These are phyloP conservation scores for Monosporascus sp. DNA, from an alignment of 2,329 filamentous ascomycete species.

Conservation along the genomic window DNA sequence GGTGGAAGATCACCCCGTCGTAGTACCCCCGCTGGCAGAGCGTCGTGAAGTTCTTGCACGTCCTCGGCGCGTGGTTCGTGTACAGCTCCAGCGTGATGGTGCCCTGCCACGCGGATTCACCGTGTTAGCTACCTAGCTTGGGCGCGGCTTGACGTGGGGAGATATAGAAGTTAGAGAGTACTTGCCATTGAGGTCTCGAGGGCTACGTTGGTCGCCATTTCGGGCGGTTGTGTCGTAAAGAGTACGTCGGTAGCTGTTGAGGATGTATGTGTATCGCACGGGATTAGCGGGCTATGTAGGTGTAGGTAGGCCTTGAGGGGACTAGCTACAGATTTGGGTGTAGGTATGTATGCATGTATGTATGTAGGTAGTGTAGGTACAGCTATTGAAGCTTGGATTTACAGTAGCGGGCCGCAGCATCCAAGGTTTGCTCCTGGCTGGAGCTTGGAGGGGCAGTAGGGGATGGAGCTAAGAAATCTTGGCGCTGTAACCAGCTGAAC, in stretches of 20 bases:
- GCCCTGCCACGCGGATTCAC: slow-evolving; percentile 49
- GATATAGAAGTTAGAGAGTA: background rate
- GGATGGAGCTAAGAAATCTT: background rate
- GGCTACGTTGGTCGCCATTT: slow-evolving; percentile 71
- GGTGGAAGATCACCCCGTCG: slow-evolving; percentile 80
- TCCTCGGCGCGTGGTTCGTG: slow-evolving; percentile 79
- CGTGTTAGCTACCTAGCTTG: no score
- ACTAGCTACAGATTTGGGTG: background rate
- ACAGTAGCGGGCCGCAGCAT: background rate
- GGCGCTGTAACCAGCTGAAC: no score
- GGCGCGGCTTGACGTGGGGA: no score
- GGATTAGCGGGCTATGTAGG: slow-evolving; percentile 1
- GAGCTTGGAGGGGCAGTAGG: background rate
- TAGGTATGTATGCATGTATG: no score
- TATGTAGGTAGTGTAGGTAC: no score
- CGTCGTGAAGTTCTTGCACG: slow-evolving; percentile 81
- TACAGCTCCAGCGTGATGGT: slow-evolving; percentile 86
- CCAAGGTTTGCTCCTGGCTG: background rate
- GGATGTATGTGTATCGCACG: background rate
- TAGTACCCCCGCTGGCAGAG: slow-evolving; percentile 84
- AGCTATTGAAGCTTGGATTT: background rate
- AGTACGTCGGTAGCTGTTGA: background rate
- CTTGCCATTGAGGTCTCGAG: slow-evolving; percentile 82
- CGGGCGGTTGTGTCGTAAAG: slow-evolving; percentile 7
- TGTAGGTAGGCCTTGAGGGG: no score